Evolutionary conservation across 2,329 filamentous ascomycete species (phyloP), one percentile per base, ranked within the genome.

Genomic region (Botrytis elliptica): DNA sequence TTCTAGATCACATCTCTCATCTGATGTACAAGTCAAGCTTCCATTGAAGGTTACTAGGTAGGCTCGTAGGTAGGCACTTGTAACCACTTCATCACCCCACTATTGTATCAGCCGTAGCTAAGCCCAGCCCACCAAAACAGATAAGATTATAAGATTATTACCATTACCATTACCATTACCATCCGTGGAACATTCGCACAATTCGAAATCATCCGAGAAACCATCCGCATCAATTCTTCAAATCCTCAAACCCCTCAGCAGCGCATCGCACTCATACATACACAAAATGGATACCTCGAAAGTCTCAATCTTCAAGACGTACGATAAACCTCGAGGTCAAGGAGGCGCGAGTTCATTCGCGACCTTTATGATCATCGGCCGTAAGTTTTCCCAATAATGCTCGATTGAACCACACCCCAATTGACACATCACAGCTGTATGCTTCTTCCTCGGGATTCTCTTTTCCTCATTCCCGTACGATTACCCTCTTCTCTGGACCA

Each of bases 361-460:
- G 83, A 98, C 96, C 65, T 98, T 97, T 82, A 91, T 99, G 84
- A 98, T 99, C 82, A 91, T 98, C 78, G 95, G 94, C 77, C 94
- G 95, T 98, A 88, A 82, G 93, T 76, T 60, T 55, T 60, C n/a
- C 52, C n/a, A 5, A 16, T 29, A 6, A 36, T 22, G 22, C 18
- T 63, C 42, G n/a, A 69, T 49, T 7, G 36, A 60, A 18, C 18
- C 7, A 12, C 18, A 7, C 12, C 46, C 67, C n/a, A 40, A 57
- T 55, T 72, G 33, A 69, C 64, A 42, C 38, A 29, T 38, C 6
- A 44, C 79, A 95, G 92, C 92, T 77, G 94, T 93, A 77, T 97
- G 93, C 84, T 99, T 99, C 89, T 97, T 98, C 89, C 92, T 99
- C 77, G 96, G 96, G 79, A 94, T 98, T 83, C 91, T 99, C 84